Evolutionary conservation across 495 filamentous ascomycete species (phyloP).

Genomic region (Hyaloscypha bicolor): DNA sequence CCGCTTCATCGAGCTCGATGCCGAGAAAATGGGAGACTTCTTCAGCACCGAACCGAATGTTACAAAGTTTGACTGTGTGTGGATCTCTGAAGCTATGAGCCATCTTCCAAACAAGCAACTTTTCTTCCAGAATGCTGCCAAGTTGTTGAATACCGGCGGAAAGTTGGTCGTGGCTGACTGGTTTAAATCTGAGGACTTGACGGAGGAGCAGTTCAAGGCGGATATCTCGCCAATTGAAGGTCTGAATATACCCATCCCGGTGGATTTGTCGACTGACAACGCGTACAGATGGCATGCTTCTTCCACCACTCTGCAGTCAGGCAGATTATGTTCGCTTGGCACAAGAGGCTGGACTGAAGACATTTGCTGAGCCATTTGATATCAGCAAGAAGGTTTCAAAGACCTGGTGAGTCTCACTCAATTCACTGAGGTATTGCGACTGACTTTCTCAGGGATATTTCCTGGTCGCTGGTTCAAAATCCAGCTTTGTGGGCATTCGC

Average conservation of each 20-base stretch:
- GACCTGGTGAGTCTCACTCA: slow-evolving; percentile 51
- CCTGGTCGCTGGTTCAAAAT: slow-evolving; percentile 57
- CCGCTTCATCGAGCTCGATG: slow-evolving; percentile 57
- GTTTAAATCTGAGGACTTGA: slow-evolving; percentile 51
- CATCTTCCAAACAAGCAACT: slow-evolving; percentile 58
- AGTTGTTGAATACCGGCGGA: slow-evolving; percentile 43
- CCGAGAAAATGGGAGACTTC: slow-evolving; percentile 57
- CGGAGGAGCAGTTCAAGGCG: slow-evolving; percentile 42
- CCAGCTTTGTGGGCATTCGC: slow-evolving; percentile 60
- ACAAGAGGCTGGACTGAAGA: slow-evolving; percentile 44
- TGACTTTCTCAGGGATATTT: slow-evolving; percentile 54
- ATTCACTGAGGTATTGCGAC: background rate
- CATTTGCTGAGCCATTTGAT: slow-evolving; percentile 49
- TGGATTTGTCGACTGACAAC: slow-evolving; percentile 9
- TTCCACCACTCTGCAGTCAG: slow-evolving; percentile 53
- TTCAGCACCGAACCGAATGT: slow-evolving; percentile 38
- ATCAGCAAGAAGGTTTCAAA: slow-evolving; percentile 58
- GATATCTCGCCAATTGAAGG: slow-evolving; percentile 60
- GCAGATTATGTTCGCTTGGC: slow-evolving; percentile 52
- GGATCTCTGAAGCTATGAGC: slow-evolving; percentile 61
- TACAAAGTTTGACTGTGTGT: slow-evolving; percentile 51
- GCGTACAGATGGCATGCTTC: slow-evolving; percentile 54
- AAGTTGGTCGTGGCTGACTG: slow-evolving; percentile 59
- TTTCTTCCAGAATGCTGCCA: slow-evolving; percentile 52
- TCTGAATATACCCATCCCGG: slow-evolving; percentile 8